Conservation (phyloP, 768 basidiomycete species). For the Clavulina sp. region DNA sequence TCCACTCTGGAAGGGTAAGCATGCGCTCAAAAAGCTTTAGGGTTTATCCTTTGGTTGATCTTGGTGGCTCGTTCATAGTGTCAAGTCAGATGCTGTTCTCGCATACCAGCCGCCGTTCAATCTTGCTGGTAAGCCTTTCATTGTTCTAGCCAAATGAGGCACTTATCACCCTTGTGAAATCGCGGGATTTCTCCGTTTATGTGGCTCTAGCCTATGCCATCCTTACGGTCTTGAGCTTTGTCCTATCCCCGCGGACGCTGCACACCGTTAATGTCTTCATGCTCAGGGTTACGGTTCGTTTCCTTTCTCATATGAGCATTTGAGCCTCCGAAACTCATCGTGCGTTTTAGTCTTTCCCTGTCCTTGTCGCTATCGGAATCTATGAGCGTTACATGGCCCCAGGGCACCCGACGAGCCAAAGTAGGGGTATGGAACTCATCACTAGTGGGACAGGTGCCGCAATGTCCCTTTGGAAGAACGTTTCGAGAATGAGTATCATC, state of each 20-base stretch:
- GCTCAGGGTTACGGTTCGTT: conserved; percentile 56
- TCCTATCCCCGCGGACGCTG: conserved; percentile 57
- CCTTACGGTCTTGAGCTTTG: conserved; percentile 60
- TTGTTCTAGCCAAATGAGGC: not conserved
- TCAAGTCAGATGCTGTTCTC: conserved; percentile 79
- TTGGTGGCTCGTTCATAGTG: conserved; percentile 27
- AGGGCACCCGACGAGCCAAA: no score
- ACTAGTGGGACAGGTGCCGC: conserved; percentile 35
- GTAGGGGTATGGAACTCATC: no score
- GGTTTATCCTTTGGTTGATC: not conserved
- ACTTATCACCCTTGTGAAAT: not conserved
- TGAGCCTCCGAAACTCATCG: no score
- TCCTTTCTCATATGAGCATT: not conserved
- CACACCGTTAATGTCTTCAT: conserved; percentile 74
- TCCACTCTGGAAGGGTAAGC: conserved; percentile 69
- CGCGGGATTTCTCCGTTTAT: not conserved
- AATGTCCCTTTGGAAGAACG: conserved; percentile 38
- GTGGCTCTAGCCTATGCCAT: conserved; percentile 51
- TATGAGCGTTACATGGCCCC: conserved; percentile 59
- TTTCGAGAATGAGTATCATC: conserved; percentile 17
- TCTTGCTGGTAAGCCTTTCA: conserved; percentile 24
- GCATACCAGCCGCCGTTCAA: conserved; percentile 89
- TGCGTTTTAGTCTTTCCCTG: conserved; percentile 51
- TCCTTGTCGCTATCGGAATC: conserved; percentile 52
- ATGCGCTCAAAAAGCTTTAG: not conserved